Evolutionary conservation across 169 alveolate species (phyloP).

Genomic region (Cryptosporidium ubiquitum): DNA sequence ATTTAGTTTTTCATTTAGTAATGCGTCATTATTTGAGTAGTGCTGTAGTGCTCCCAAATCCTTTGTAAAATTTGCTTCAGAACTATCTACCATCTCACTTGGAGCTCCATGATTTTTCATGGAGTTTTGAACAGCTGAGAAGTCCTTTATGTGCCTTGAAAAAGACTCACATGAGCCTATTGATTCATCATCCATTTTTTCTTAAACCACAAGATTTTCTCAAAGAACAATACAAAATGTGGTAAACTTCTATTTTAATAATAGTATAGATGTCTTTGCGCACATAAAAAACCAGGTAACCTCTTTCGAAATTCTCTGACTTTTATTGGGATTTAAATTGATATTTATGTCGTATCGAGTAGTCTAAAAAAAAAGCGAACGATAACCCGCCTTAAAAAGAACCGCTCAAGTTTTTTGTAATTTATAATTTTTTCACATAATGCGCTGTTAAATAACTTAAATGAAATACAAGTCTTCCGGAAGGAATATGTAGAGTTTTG

Average conservation of each 20-base stretch:
- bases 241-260: background rate
- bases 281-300: background rate
- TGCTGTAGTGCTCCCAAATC: background rate
- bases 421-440: background rate
- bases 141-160: conserved; percentile 25
- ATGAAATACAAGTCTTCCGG: background rate
- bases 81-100: conserved; percentile 10
- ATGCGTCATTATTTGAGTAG: conserved; percentile 1
- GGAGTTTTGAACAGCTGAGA: background rate
- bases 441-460: conserved; percentile 7
- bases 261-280: background rate
- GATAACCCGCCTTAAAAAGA: conserved; percentile 27
- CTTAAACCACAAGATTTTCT: background rate
- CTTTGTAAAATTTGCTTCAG: conserved; percentile 3
- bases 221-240: background rate
- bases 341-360: conserved; percentile 11
- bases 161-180: conserved; percentile 45
- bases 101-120: conserved; percentile 14
- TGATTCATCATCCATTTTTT: conserved; percentile 54
- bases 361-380: conserved; percentile 6
- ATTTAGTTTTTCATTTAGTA: conserved; percentile 26
- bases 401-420: background rate
- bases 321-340: background rate
- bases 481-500: background rate
- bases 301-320: background rate